Evolutionary conservation across 2,329 filamentous ascomycete species (phyloP), one percentile per base, ranked within the genome.

Genomic region (Aotearoamyces nothofagi): DNA sequence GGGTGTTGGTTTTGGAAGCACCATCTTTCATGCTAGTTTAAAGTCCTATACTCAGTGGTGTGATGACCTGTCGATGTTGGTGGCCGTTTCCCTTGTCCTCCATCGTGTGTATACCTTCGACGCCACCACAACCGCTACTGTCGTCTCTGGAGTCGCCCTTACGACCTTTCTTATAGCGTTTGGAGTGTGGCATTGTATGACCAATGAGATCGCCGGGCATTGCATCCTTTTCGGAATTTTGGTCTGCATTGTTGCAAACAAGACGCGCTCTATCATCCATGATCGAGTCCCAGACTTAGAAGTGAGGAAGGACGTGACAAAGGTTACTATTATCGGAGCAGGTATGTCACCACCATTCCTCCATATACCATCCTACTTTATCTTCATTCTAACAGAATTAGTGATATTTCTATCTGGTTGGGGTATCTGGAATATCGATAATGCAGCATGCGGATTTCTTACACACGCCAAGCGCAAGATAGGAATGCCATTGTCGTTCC

Each of bases 1-100:
- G 12, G 42, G 45, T 20, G 57, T 61, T 5, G 57, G 57, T 11
- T 31, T 60, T 10, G 46, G 56, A 3, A 55, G 50, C 1, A 53
- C 46, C 5, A 49, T 52, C 34, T 61, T 55, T 33, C 58, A 61
- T 41, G 45, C 54, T 2, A 58, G 54, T 0, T 34, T 59, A 25
- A 58, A 58, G 31, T 58, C 58, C 33, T 55, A 57, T 37, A 55
- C 54, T 26, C 57, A 61, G 39, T 57, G 59, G 56, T 52, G 55
- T 56, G 68, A 72, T 38, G 67, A 73, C 39, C 49, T 71, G n/a
- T 62, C 63, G 30, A 71, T 70, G 67, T 56, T 70, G 16, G 47
- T 64, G 9, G 55, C 69, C 4, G 57, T 56, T 13, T 63, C 60
- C 34, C 53, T 63, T 1, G 54, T 71, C 31, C 51, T 71, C 4